These are phyloP conservation scores for Lablab purpureus DNA, from an alignment of 306 rosid species.

Conservation along the genomic window DNA sequence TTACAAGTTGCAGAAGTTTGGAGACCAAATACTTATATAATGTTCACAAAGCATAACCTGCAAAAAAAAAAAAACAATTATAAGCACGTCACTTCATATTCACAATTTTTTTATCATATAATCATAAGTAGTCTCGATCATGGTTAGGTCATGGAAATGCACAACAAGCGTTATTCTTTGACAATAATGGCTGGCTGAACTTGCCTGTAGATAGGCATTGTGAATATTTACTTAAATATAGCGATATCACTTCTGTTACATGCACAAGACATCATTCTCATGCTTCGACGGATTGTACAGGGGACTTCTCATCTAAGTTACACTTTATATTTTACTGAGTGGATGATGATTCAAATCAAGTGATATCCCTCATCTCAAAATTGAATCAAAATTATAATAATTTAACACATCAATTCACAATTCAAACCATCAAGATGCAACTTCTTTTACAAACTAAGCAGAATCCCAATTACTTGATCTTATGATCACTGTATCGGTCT, in stretches of 20 bases:
- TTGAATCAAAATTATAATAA: neutral
- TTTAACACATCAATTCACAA: conserved; percentile 35
- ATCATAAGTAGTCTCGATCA: no score
- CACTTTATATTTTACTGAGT: neutral
- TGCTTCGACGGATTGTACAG: neutral
- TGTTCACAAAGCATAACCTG: no score
- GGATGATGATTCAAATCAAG: neutral
- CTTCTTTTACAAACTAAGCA: conserved; percentile 35
- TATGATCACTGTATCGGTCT: no score
- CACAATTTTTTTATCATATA: no score
- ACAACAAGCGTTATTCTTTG: no score
- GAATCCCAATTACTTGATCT: conserved; percentile 11
- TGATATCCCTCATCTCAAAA: conserved; percentile 9
- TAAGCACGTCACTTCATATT: no score
- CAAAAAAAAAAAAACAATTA: no score
- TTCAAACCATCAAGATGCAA: conserved; percentile 36
- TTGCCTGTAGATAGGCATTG: no score
- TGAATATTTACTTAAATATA: neutral
- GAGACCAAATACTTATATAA: no score
- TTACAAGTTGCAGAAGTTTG: no score
- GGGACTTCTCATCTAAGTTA: neutral
- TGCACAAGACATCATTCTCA: neutral
- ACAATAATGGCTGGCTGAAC: no score
- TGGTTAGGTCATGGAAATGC: no score
- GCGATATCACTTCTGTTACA: neutral